phyloP scores from a whole-genome alignment of 331 rosid species.

The Acacia pycnantha region DNA sequence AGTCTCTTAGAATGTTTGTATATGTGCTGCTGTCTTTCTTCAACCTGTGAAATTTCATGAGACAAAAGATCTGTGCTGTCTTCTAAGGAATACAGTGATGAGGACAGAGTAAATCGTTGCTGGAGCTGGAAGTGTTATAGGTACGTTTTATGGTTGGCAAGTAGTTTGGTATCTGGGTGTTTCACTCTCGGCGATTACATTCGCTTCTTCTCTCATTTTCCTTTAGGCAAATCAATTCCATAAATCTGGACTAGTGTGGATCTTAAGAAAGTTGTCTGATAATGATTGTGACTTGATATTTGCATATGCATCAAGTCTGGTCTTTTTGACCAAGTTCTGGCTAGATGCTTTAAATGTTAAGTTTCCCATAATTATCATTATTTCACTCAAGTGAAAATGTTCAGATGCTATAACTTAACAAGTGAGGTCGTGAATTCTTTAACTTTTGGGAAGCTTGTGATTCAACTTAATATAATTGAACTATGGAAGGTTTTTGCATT shows the following conservation, averaged over 20 bases:
- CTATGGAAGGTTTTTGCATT: neutral
- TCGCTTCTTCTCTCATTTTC: slow-evolving; percentile 10
- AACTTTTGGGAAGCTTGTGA: neutral
- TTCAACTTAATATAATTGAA: neutral
- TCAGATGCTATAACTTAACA: neutral
- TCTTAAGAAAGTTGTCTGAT: neutral
- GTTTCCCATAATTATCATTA: neutral
- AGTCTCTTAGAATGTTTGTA: slow-evolving; percentile 32
- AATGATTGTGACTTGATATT: slow-evolving; percentile 12
- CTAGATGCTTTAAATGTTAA: neutral
- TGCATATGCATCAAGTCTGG: slow-evolving; percentile 14
- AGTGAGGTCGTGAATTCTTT: neutral
- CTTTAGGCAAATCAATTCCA: slow-evolving; percentile 5
- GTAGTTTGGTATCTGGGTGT: slow-evolving; percentile 2
- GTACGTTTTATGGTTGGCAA: slow-evolving; percentile 37
- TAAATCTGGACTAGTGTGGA: neutral
- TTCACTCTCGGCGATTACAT: neutral
- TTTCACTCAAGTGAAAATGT: neutral
- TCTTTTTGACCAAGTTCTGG: slow-evolving; percentile 14
- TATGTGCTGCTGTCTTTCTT: slow-evolving; percentile 36
- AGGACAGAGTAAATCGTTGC: neutral
- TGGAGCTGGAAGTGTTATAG: slow-evolving; percentile 32
- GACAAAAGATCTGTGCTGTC: slow-evolving; percentile 34
- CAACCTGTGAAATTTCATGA: slow-evolving; percentile 26
- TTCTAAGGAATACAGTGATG: neutral